Conservation (phyloP, 345 rosid genomes). For the Gossypium raimondii region DNA sequence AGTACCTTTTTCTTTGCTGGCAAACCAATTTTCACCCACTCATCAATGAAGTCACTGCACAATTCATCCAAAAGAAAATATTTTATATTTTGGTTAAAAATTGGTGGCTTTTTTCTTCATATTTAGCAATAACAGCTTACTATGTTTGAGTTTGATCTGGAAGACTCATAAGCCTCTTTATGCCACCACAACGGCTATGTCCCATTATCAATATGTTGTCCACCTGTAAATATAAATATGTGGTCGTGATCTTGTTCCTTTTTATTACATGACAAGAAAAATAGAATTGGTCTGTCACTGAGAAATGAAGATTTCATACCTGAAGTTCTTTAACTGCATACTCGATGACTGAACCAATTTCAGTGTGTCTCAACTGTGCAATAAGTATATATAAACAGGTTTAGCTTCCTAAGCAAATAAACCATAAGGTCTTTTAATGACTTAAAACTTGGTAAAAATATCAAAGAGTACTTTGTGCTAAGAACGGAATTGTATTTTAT, state of each 20-base stretch:
- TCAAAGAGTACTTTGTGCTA: too few species aligned
- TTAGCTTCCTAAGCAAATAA: too few species aligned
- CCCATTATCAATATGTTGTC: constrained; percentile 77
- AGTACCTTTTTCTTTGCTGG: constrained; percentile 77
- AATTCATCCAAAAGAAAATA: background rate
- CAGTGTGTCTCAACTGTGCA: constrained; percentile 36
- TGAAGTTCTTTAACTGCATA: constrained; percentile 78
- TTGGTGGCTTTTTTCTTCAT: too few species aligned
- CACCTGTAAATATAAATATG: constrained; percentile 43
- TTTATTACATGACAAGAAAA: background rate
- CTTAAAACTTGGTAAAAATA: too few species aligned
- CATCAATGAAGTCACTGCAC: constrained; percentile 85
- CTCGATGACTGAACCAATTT: constrained; percentile 76
- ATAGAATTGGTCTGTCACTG: background rate
- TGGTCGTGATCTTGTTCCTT: background rate
- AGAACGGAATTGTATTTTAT: too few species aligned
- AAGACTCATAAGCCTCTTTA: constrained; percentile 82
- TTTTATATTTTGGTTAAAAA: background rate
- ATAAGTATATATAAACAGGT: background rate
- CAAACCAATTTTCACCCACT: constrained; percentile 76
- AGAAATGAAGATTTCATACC: background rate
- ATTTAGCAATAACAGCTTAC: background rate
- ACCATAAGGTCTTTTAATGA: too few species aligned
- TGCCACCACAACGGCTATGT: constrained; percentile 95
- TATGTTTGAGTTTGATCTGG: constrained; percentile 18